Base-by-base conservation (phyloP, 2,329 filamentous ascomycete species). In the Dactylellina leptospora region DNA sequence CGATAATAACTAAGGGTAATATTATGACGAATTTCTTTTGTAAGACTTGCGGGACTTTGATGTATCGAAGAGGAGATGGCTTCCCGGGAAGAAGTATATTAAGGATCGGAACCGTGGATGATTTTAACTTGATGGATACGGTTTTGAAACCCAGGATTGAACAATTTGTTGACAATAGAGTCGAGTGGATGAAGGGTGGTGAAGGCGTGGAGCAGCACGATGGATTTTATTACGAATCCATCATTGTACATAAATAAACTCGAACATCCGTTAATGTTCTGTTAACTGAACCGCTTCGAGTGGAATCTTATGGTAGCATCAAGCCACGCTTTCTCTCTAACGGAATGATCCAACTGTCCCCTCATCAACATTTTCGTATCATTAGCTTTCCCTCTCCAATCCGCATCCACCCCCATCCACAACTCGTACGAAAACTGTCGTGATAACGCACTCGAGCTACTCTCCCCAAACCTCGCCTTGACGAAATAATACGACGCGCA, bases 21-120 rank as follows among this genome's bases (percentile, higher is more conserved):
- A 77, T 53, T 4, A 89, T 89, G 86, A 84, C 83, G 5, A 88
- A 88, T 75, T 80, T 82, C 76, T 89, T 89, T 78, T 89, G 87
- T 74, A 79, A 76, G 0, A 83, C 80, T 0, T 89, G 87, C 75
- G 86, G 87, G 0, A 83, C 83, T 0, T 81, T 88, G 3, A 84
- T 89, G 85, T 88, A 87, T 74, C 82, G 86, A 0, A 77, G 82
- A 6, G 79, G 82, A 3, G 75, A 78, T 0, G 33, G 27, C n/a
- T 83, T 81, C 58, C 84, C 85, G 0, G 84, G 81, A 0, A 64
- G 70, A 44, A 83, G 78, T 36, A 83, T 88, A 48, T 56, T 85
- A 68, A 79, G 87, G 0, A 82, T 87, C 53, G 87, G 87, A 0
- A 87, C 85, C 0, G 82, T 89, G 1, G 87, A 89, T 76, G 86